These are phyloP conservation scores for Areca catechu DNA, from an alignment of 176 grass and related monocot genomes.

Conservation along the genomic window DNA sequence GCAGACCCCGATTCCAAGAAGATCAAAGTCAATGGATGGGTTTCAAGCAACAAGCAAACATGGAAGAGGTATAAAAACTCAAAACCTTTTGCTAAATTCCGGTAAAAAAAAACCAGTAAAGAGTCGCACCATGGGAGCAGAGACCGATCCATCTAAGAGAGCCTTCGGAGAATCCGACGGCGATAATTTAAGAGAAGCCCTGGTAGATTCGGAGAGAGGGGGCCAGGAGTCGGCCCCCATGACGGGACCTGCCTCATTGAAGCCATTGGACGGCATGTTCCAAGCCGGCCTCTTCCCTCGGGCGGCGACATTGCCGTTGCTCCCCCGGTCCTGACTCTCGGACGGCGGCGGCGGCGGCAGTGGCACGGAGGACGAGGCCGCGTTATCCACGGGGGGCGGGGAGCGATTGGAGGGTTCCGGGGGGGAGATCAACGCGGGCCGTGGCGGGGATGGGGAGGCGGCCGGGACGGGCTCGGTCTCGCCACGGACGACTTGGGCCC, in stretches of 20 bases:
- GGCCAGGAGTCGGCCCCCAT: conserved; percentile 45
- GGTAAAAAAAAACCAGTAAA: neutral
- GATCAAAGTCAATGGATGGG: too few relatives aligned
- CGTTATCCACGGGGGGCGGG: too few relatives aligned
- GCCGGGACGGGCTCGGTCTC: too few relatives aligned
- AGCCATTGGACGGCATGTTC: conserved; percentile 27
- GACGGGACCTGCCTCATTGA: neutral
- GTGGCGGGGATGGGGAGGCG: too few relatives aligned
- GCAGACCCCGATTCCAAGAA: conserved; percentile 28
- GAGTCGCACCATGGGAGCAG: conserved; percentile 31
- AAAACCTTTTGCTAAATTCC: too few relatives aligned
- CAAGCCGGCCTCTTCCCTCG: conserved; percentile 43
- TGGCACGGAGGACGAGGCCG: neutral
- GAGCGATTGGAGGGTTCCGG: too few relatives aligned
- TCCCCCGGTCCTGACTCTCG: conserved; percentile 11
- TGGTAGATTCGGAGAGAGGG: conserved; percentile 25
- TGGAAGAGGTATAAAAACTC: too few relatives aligned
- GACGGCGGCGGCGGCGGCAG: conserved; percentile 4
- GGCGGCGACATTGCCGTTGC: conserved; percentile 36
- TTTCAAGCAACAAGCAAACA: too few relatives aligned
- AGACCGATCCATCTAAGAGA: conserved; percentile 33
- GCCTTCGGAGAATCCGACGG: conserved; percentile 49
- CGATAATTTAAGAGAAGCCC: conserved; percentile 26
- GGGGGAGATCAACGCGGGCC: too few relatives aligned
- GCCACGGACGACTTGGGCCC: too few relatives aligned